Percentiles rank a stretch among this genome's conserved stretches.
Evolutionary conservation across 2,329 filamentous ascomycete species (phyloP).

Genomic region (Rhynchosporium graminicola): DNA sequence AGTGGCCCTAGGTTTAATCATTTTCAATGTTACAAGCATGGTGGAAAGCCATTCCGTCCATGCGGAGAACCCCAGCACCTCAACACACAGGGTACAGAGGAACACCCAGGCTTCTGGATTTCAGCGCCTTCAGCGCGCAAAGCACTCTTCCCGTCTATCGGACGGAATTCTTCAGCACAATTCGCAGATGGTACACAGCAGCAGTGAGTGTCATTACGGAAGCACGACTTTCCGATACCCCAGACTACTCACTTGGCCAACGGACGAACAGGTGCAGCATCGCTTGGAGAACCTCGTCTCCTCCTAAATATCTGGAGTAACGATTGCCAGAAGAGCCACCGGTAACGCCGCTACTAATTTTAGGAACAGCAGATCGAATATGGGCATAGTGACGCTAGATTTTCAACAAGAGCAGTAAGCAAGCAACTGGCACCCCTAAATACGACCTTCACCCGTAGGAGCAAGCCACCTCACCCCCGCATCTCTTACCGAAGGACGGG

Average conservation of each 20-base stretch:
- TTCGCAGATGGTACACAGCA: slow-evolving; percentile 9
- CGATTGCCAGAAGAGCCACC: slow-evolving; percentile 15
- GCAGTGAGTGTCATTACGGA: not conserved
- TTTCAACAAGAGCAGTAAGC: not conserved
- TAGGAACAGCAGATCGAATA: not conserved
- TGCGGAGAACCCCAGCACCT: slow-evolving; percentile 20
- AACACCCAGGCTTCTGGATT: slow-evolving; percentile 18
- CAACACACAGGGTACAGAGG: not conserved
- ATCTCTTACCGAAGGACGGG: slow-evolving; percentile 15
- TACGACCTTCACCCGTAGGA: slow-evolving; percentile 5
- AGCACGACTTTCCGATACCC: slow-evolving; percentile 1
- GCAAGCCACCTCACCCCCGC: slow-evolving; percentile 17
- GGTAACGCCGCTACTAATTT: slow-evolving; percentile 13
- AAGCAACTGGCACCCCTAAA: slow-evolving; percentile 4
- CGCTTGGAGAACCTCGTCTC: slow-evolving; percentile 11
- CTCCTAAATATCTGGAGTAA: slow-evolving; percentile 1
- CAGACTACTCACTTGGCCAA: slow-evolving; percentile 1
- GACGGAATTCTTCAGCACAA: slow-evolving; percentile 12
- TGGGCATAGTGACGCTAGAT: slow-evolving; percentile 3
- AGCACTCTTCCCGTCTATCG: slow-evolving; percentile 12
- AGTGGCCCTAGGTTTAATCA: slow-evolving; percentile 13
- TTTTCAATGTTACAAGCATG: slow-evolving; percentile 14
- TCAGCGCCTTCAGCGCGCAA: slow-evolving; percentile 10
- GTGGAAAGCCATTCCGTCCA: slow-evolving; percentile 11
- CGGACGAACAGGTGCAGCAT: slow-evolving; percentile 8